phyloP scores from a whole-genome alignment of 2,329 filamentous ascomycete genomes.

The Knufia petricola region DNA sequence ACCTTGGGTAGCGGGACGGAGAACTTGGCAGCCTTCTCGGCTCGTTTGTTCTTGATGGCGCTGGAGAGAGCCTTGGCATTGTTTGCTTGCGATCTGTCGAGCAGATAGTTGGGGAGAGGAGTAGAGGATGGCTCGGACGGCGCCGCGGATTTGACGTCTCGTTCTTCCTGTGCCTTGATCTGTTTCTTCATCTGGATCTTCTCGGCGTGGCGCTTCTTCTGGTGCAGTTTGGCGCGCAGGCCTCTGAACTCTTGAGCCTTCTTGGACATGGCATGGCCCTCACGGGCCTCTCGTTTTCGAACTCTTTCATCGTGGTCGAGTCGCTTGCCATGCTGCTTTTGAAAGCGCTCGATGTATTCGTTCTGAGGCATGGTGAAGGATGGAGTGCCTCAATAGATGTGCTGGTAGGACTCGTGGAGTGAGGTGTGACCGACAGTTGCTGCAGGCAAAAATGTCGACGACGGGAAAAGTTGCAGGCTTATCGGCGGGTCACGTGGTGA shows the following conservation, averaged over 20 bases:
- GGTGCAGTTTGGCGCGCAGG: constrained; percentile 82
- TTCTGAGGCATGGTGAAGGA: constrained; percentile 21
- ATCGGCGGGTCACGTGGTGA: neutral
- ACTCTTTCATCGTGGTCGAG: constrained; percentile 80
- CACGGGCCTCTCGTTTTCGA: constrained; percentile 79
- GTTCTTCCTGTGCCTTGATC: constrained; percentile 91
- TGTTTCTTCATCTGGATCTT: constrained; percentile 97
- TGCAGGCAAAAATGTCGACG: neutral
- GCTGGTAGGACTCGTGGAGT: neutral
- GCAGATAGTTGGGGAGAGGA: constrained; percentile 82
- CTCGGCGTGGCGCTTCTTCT: constrained; percentile 88
- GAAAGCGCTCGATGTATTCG: constrained; percentile 54
- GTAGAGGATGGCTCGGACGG: constrained; percentile 69
- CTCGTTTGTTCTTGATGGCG: constrained; percentile 91
- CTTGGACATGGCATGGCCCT: constrained; percentile 77
- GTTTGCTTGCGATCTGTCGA: constrained; percentile 65
- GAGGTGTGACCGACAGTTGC: neutral
- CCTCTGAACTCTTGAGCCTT: constrained; percentile 90
- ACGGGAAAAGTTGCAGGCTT: neutral
- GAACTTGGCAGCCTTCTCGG: constrained; percentile 90
- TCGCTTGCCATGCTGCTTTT: constrained; percentile 53
- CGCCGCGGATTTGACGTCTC: constrained; percentile 79
- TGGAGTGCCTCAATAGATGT: neutral
- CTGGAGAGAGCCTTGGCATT: constrained; percentile 67
- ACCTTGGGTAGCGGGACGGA: constrained; percentile 89